Base-by-base conservation (phyloP, 768 basidiomycete genomes). In the Mycena haematopus region DNA sequence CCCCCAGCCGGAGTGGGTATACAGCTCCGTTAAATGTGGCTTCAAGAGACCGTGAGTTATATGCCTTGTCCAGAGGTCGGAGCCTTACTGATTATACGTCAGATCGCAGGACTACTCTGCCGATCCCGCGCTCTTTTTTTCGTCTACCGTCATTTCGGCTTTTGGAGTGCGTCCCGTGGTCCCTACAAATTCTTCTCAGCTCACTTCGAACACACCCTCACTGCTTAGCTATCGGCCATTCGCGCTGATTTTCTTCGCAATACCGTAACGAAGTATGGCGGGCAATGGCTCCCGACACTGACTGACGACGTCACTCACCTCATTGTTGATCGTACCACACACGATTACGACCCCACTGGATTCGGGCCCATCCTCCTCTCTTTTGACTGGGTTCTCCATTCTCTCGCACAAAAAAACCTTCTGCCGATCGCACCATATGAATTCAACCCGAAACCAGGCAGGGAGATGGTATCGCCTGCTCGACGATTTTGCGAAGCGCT, bases 1-100 rank as follows among this genome's bases (percentile, higher is more conserved):
- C 31, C 29, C 22, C 25, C 42, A 55, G 54, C 27, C 54, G 2
- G 54, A 55, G n/a, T 55, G 54, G 54, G 54, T 55, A 11, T 55
- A 29, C 42, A 55, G 54, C n/a, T 55, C 54, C 15, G 25, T 45
- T 1, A 55, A 44, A 45, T 6, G 25, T 31, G 54, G 54, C 3
- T 17, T 45, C 2, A 55, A 55, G 15, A n/a, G 22, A 17, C 54
- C 54, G 54, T 55, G 42, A 55, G 54, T 22, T 13, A 27, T 45
- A 2, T 11, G n/a, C 40, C 9, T 14, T 45, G 8, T 21, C 50
- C 21, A 21, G 51, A 31, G 4, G 9, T 31, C 29, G 6, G 29
- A 31, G 4, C 9, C 11, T 21, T 29, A 6, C 17, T 45, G n/a
- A 29, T 22, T 14, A 4, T 57, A 11, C 33, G 21, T n/a, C 27